phyloP scores from a whole-genome alignment of 202 grass and related monocot species.

The Cymbopogon flexuosus region DNA sequence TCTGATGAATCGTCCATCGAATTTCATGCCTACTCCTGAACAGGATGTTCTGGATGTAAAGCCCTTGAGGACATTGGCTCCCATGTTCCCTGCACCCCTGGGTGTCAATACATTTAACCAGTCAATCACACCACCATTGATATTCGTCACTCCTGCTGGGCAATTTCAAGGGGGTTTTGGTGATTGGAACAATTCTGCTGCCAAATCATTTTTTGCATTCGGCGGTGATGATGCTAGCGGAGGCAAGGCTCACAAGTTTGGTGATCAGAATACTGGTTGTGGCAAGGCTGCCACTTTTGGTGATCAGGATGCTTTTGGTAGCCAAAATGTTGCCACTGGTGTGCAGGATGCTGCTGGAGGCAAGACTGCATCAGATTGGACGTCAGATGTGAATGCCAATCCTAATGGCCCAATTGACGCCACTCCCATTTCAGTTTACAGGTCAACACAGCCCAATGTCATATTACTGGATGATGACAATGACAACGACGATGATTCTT shows the following conservation, averaged over 20 bases:
- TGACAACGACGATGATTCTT: constrained; percentile 31
- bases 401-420: constrained; percentile 46
- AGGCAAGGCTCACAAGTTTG: neutral
- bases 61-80: constrained; percentile 59
- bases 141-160: constrained; percentile 42
- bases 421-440: constrained; percentile 49
- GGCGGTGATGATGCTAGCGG: neutral
- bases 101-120: constrained; percentile 50
- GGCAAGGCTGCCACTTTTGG: neutral
- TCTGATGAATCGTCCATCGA: constrained; percentile 30
- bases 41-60: constrained; percentile 61
- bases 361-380: constrained; percentile 16
- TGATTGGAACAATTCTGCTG: constrained; percentile 16
- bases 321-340: neutral
- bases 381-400: constrained; percentile 7
- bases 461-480: constrained; percentile 26
- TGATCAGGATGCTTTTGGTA: constrained; percentile 6
- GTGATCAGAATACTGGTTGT: neutral
- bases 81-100: constrained; percentile 71
- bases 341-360: neutral
- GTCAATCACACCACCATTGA: constrained; percentile 40
- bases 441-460: constrained; percentile 17
- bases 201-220: constrained; percentile 25
- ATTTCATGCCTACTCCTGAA: constrained; percentile 41
- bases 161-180: constrained; percentile 37